A percentile compares a stretch with the other conserved stretches of the same genome.
Evolutionary conservation across 306 rosid species (phyloP).

Genomic region (Quercus aquifolioides): DNA sequence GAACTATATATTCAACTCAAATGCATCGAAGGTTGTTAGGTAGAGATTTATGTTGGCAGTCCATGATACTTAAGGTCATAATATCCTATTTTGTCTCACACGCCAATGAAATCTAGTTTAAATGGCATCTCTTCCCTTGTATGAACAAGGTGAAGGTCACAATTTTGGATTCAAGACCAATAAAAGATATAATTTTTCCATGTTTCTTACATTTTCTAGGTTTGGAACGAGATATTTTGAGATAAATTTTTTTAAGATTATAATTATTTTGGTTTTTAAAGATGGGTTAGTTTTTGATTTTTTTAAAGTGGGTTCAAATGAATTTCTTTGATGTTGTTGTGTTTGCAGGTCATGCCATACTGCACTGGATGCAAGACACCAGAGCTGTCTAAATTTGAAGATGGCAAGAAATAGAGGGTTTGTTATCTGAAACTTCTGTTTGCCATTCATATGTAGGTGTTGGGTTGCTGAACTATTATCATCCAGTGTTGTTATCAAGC

Average conservation of each 20-base stretch:
- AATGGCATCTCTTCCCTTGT: too few species aligned
- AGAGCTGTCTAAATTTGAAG: conserved; percentile 80
- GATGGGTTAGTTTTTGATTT: background rate
- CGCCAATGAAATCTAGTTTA: too few species aligned
- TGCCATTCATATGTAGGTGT: background rate
- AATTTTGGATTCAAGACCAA: too few species aligned
- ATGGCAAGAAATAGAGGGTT: conserved; percentile 83
- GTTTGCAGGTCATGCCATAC: conserved; percentile 87
- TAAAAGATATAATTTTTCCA: too few species aligned
- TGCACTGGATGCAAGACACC: conserved; percentile 96
- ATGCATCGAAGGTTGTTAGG: too few species aligned
- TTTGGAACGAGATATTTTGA: background rate
- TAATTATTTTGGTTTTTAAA: background rate
- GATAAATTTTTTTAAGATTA: background rate
- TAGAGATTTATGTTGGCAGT: background rate
- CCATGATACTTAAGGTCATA: background rate
- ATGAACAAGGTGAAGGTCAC: too few species aligned
- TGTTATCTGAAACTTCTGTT: conserved; percentile 20
- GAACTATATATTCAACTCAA: background rate
- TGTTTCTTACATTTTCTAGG: background rate
- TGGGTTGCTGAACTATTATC: background rate
- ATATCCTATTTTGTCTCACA: too few species aligned
- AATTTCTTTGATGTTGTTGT: background rate
- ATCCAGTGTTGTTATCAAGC: background rate
- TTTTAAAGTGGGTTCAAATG: background rate